These are phyloP conservation scores for Penicillium sp. DNA, from an alignment of 2,329 filamentous ascomycete genomes.

Conservation along the genomic window DNA sequence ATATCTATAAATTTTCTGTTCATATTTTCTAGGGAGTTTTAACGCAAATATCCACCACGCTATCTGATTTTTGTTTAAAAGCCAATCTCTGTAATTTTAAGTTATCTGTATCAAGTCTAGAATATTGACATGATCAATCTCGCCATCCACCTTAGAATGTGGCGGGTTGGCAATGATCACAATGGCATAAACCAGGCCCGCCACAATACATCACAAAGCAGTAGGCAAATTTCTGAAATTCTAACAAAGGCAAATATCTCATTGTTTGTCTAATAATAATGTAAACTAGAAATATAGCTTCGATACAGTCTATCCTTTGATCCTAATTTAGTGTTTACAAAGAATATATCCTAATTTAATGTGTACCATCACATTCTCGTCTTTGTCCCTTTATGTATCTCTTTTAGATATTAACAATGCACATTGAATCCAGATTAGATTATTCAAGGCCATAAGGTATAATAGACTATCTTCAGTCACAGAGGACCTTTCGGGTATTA, in stretches of 20 bases:
- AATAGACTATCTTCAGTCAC: not conserved
- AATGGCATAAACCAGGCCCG: not conserved
- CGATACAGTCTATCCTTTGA: not conserved
- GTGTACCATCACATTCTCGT: not conserved
- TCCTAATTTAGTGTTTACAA: not conserved
- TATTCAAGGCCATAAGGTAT: not conserved
- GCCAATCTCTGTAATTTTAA: not conserved
- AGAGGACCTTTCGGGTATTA: not conserved
- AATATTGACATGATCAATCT: not conserved
- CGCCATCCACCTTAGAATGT: not conserved
- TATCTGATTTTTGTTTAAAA: not conserved
- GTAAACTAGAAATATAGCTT: not conserved
- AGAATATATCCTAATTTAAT: not conserved
- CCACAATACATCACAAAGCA: not conserved
- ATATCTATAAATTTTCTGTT: not conserved
- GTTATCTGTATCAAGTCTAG: not conserved
- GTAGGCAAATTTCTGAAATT: not conserved
- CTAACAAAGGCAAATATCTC: not conserved
- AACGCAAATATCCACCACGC: constrained; percentile 1
- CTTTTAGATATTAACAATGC: not conserved
- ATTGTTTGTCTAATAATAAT: not conserved
- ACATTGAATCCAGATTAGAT: not conserved
- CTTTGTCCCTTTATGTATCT: not conserved
- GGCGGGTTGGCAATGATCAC: not conserved
- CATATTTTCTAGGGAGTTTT: not conserved